Evolutionary conservation across 495 filamentous ascomycete genomes (phyloP).

Genomic region (Apiosordaria backusii): DNA sequence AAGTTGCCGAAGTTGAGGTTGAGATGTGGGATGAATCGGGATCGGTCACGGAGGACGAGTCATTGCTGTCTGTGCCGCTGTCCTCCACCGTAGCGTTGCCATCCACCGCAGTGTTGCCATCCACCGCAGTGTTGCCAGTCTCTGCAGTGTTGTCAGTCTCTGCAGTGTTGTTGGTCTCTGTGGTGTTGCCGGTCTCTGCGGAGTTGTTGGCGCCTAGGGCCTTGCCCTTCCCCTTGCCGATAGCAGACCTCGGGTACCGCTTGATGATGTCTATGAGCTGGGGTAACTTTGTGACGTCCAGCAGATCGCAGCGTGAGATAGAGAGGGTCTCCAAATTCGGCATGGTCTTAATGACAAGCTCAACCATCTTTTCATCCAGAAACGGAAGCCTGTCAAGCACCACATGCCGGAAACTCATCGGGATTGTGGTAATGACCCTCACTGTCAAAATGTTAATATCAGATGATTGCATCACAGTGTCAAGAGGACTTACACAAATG

Average conservation of each 20-base stretch:
- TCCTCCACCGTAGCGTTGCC: background rate
- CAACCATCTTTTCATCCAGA: slow-evolving; percentile 15
- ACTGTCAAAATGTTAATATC: background rate
- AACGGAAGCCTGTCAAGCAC: slow-evolving; percentile 24
- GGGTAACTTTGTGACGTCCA: slow-evolving; percentile 28
- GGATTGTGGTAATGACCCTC: background rate
- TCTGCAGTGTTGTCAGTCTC: background rate
- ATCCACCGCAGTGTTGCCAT: background rate
- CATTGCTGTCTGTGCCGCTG: background rate
- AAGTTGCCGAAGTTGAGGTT: background rate
- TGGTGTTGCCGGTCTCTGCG: background rate
- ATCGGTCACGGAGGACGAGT: background rate
- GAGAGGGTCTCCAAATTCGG: slow-evolving; percentile 23
- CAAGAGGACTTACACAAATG: background rate
- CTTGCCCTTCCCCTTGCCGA: background rate
- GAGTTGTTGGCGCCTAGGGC: background rate
- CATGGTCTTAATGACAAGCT: slow-evolving; percentile 24
- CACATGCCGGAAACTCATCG: slow-evolving; percentile 16
- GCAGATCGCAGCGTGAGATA: slow-evolving; percentile 24
- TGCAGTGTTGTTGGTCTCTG: background rate
- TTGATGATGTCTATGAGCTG: slow-evolving; percentile 17
- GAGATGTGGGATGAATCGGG: background rate
- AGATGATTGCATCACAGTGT: background rate
- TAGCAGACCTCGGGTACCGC: background rate
- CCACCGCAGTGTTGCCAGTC: background rate